Conservation (phyloP, 805 yeast species). For the Starmera caribaea region DNA sequence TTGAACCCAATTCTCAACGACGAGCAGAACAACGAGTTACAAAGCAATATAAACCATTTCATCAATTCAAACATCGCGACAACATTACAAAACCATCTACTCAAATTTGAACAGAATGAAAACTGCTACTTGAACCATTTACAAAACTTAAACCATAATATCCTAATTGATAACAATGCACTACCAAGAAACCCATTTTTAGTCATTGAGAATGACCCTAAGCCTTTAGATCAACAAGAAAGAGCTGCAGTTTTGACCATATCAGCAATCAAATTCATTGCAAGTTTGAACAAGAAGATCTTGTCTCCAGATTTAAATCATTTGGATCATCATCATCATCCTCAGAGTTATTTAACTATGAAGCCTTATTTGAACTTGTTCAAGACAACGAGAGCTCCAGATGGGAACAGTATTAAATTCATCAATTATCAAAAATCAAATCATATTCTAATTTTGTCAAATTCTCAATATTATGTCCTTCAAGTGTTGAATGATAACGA, state of each 20-base stretch:
- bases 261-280: slow-evolving; percentile 57
- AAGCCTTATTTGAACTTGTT: slow-evolving; percentile 55
- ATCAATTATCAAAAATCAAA: slow-evolving; percentile 55
- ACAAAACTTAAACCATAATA: slow-evolving; percentile 24
- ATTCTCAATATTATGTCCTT: slow-evolving; percentile 81
- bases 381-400: slow-evolving; percentile 56
- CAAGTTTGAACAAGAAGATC: slow-evolving; percentile 43
- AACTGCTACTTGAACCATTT: slow-evolving; percentile 46
- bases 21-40: slow-evolving; percentile 40
- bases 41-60: slow-evolving; percentile 35
- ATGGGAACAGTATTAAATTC: slow-evolving; percentile 56
- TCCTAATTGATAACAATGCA: slow-evolving; percentile 28
- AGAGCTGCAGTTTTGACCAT: slow-evolving; percentile 59
- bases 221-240: slow-evolving; percentile 60
- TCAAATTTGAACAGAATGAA: slow-evolving; percentile 32
- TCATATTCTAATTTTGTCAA: slow-evolving; percentile 68
- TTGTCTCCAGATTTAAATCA: slow-evolving; percentile 53
- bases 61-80: slow-evolving; percentile 29
- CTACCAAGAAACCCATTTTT: slow-evolving; percentile 74
- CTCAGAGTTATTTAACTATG: slow-evolving; percentile 59
- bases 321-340: slow-evolving; percentile 21
- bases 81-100: slow-evolving; percentile 44
- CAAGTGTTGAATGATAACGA: slow-evolving; percentile 66
- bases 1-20: slow-evolving; percentile 48
- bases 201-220: slow-evolving; percentile 68